A percentile compares a stretch with the other conserved stretches of the same genome.
Evolutionary conservation across 1,284 basidiomycete genomes (phyloP).

Genomic region (Melampsora americana): DNA sequence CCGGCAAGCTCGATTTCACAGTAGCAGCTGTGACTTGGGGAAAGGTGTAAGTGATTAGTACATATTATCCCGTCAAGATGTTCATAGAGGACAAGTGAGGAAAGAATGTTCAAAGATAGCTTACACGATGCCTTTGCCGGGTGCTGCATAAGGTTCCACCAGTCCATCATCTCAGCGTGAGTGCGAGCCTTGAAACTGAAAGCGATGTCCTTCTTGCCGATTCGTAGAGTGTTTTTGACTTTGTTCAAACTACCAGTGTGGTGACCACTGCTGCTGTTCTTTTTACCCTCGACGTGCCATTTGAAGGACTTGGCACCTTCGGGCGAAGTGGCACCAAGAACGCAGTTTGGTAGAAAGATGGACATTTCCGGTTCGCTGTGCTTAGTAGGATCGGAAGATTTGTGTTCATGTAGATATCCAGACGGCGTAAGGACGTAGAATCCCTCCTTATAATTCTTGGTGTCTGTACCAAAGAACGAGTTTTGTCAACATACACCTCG

Average conservation of each 20-base stretch:
- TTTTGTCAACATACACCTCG: background rate
- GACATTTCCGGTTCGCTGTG: slow-evolving; percentile 48
- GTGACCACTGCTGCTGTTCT: slow-evolving; percentile 24
- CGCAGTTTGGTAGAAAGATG: slow-evolving; percentile 51
- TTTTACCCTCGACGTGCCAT: slow-evolving; percentile 46
- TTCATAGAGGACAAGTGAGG: background rate
- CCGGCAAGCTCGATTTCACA: slow-evolving; percentile 22
- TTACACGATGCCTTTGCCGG: slow-evolving; percentile 41
- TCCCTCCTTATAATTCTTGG: slow-evolving; percentile 46
- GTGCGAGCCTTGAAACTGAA: slow-evolving; percentile 49
- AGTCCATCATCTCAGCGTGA: slow-evolving; percentile 48
- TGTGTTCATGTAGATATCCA: slow-evolving; percentile 51
- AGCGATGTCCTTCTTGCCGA: slow-evolving; percentile 49
- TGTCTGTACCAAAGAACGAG: slow-evolving; percentile 1
- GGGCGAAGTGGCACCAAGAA: slow-evolving; percentile 47
- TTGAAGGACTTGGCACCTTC: slow-evolving; percentile 48
- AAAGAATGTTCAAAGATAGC: background rate
- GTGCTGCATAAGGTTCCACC: slow-evolving; percentile 48
- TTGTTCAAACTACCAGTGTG: slow-evolving; percentile 41
- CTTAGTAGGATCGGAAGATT: slow-evolving; percentile 47
- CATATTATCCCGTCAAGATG: background rate
- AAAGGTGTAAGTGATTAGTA: background rate
- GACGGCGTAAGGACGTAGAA: slow-evolving; percentile 51
- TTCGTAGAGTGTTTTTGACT: slow-evolving; percentile 49
- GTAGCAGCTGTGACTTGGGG: slow-evolving; percentile 20